These are phyloP conservation scores for Fusarium floridanum DNA, from an alignment of 2,329 filamentous ascomycete genomes.

Conservation along the genomic window DNA sequence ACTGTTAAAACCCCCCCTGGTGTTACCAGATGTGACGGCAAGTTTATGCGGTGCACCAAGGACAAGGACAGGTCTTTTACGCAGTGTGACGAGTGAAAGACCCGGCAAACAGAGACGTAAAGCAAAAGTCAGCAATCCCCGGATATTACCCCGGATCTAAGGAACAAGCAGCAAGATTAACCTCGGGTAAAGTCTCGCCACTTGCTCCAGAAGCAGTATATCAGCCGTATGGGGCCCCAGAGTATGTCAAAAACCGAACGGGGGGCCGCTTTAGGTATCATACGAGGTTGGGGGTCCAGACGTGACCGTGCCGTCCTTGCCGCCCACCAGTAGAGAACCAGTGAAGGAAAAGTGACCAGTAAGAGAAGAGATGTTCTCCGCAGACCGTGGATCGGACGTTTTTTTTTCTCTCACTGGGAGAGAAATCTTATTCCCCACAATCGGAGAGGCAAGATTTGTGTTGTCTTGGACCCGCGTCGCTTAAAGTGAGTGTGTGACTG, in stretches of 20 bases:
- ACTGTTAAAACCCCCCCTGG: not conserved
- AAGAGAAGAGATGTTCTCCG: not conserved
- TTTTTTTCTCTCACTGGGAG: not conserved
- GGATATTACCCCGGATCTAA: conserved; percentile 34
- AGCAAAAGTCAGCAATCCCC: conserved; percentile 3
- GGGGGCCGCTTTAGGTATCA: conserved; percentile 21
- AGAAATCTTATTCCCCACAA: not conserved
- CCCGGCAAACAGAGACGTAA: not conserved
- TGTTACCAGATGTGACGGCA: not conserved
- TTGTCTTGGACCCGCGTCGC: not conserved
- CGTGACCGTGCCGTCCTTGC: conserved; percentile 10
- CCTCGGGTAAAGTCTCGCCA: conserved; percentile 20
- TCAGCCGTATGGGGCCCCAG: conserved; percentile 33
- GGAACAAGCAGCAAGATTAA: conserved; percentile 17
- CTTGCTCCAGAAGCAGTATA: conserved; percentile 22
- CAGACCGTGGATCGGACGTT: not conserved
- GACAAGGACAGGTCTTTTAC: not conserved
- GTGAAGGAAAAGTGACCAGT: not conserved
- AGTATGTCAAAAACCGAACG: conserved; percentile 12
- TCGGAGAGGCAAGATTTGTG: not conserved
- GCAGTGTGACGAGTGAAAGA: not conserved
- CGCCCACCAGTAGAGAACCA: not conserved
- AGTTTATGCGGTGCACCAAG: not conserved
- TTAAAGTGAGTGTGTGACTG: not conserved
- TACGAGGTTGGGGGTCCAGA: conserved; percentile 15